Conservation (phyloP, 345 rosid genomes). For the Linum lewisii region DNA sequence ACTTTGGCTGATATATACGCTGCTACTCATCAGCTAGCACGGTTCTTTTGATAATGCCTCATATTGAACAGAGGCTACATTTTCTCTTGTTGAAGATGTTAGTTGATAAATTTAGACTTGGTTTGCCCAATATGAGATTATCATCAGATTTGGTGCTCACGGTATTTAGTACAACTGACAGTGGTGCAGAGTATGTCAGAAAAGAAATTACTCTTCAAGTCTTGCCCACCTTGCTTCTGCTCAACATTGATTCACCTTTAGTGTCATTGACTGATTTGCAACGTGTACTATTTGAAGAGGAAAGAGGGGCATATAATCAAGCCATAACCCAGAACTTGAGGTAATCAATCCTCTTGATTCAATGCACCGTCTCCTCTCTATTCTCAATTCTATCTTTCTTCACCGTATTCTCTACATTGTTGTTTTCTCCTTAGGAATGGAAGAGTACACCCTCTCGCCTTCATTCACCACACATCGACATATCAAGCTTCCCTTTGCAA, state of each 20-base stretch:
- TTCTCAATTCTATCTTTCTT: slow-evolving; percentile 7
- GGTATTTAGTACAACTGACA: slow-evolving; percentile 28
- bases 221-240: slow-evolving; percentile 58
- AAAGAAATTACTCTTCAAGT: slow-evolving; percentile 86
- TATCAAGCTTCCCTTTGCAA: slow-evolving; percentile 97
- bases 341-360: slow-evolving; percentile 21
- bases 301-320: slow-evolving; percentile 72
- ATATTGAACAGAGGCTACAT: too few relatives aligned
- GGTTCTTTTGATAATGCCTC: too few relatives aligned
- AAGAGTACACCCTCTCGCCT: slow-evolving; percentile 79
- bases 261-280: slow-evolving; percentile 77
- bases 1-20: too few relatives aligned
- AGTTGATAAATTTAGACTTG: too few relatives aligned
- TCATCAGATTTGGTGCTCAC: slow-evolving; percentile 15
- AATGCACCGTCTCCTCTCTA: neutral
- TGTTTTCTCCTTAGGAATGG: slow-evolving; percentile 43
- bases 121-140: neutral
- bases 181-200: slow-evolving; percentile 77
- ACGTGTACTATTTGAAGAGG: slow-evolving; percentile 79
- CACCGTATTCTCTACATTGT: slow-evolving; percentile 7
- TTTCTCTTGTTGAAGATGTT: too few relatives aligned
- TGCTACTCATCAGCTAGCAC: too few relatives aligned
- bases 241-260: slow-evolving; percentile 68
- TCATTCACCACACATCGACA: slow-evolving; percentile 85
- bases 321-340: slow-evolving; percentile 64